phyloP scores from a whole-genome alignment of 805 yeast genomes.

The Pichia kluyveri region DNA sequence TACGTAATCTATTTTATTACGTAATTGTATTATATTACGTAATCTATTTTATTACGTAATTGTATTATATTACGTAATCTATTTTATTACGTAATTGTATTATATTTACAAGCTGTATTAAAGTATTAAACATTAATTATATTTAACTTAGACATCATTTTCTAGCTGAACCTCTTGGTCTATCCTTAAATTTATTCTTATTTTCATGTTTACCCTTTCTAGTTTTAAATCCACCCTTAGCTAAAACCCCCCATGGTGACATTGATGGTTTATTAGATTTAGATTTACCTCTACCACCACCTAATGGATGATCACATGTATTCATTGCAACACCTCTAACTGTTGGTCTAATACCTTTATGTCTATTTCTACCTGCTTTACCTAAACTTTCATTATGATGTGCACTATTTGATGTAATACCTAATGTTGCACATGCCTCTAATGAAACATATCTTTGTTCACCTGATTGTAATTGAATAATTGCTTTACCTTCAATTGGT shows the following conservation, averaged over 20 bases:
- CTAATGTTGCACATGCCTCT: conserved; percentile 88
- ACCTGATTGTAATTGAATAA: conserved; percentile 79
- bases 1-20: too few species aligned
- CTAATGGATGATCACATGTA: conserved; percentile 95
- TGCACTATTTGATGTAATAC: conserved; percentile 86
- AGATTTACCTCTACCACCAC: conserved; percentile 99
- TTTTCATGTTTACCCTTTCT: conserved; percentile 84
- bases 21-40: too few species aligned
- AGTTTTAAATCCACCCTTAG: conserved; percentile 90
- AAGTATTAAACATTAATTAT: too few species aligned
- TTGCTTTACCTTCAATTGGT: conserved; percentile 60
- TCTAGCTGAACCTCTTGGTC: conserved; percentile 58
- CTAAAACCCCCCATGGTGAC: conserved; percentile 92
- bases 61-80: too few species aligned
- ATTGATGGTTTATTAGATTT: conserved; percentile 91
- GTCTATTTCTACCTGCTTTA: conserved; percentile 93
- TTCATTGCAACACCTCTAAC: conserved; percentile 99
- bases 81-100: too few species aligned
- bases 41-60: too few species aligned
- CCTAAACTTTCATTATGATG: conserved; percentile 87
- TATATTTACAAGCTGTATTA: too few species aligned
- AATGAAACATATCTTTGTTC: conserved; percentile 85
- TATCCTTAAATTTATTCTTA: conserved; percentile 78
- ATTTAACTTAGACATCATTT: too few species aligned
- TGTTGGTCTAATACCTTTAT: conserved; percentile 87